phyloP scores from a whole-genome alignment of 108 stramenopile species.

The Aurantiochytrium sp. region DNA sequence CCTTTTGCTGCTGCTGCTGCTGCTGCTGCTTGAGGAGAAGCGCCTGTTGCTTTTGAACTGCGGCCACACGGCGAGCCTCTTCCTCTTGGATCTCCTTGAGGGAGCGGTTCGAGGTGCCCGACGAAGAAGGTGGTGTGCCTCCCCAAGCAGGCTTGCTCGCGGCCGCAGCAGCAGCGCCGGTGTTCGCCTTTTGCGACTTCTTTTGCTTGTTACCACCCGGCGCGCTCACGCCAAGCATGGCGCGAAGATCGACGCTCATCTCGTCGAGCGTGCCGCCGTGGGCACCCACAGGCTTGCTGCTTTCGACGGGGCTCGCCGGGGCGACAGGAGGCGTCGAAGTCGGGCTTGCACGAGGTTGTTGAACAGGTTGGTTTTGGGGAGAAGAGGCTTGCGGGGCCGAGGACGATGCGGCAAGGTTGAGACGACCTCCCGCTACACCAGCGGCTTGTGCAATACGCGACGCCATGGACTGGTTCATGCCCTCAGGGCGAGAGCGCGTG shows the following conservation, averaged over 20 bases:
- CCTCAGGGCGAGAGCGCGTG: neutral
- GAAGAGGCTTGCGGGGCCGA: neutral
- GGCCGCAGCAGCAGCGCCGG: neutral
- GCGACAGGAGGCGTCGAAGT: neutral
- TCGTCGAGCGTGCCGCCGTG: neutral
- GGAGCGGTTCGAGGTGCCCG: neutral
- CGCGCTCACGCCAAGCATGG: neutral
- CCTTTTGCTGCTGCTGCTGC: neutral
- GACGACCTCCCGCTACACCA: neutral
- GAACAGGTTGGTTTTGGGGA: neutral
- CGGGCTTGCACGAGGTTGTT: neutral
- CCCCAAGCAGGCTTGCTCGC: slow-evolving; percentile 2
- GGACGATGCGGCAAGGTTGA: neutral
- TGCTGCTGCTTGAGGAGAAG: neutral
- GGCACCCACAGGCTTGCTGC: neutral
- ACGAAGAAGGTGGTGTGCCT: neutral
- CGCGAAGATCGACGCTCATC: slow-evolving; percentile 11
- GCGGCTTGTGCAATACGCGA: neutral
- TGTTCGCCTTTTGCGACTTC: neutral
- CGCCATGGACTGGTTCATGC: neutral
- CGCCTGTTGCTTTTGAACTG: neutral
- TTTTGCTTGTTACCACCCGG: neutral
- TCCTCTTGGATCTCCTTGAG: slow-evolving; percentile 1
- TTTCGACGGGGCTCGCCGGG: neutral
- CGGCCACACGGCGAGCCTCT: neutral